Base-by-base conservation (phyloP, 352 stramenopile genomes). In the Phytopythium vexans region DNA sequence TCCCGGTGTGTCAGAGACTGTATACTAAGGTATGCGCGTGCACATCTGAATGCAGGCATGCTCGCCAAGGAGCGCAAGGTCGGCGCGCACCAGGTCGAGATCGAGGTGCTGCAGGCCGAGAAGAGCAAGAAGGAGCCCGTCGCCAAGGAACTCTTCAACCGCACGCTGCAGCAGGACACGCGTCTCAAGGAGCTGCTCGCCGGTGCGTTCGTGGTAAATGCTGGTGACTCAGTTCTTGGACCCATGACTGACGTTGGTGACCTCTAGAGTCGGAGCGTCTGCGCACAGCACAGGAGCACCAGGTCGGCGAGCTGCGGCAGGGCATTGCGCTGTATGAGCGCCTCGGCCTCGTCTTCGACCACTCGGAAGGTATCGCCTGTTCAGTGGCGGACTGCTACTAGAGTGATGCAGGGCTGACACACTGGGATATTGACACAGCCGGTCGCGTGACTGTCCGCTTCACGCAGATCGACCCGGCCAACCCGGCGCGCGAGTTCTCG, bases 321-420 rank as follows among this genome's bases (percentile, higher is more conserved):
- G 81, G 82, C 37, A 66, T 93, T 27, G 60, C 61, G 9, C 77
- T 82, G 66, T 93, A 93, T 59, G 68, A 82, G 51, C 72, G 64
- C 6, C 74, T 91, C 3, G 82, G 82, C 42, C 57, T 93, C 9
- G 74, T 75, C 51, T 91, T 91, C 42, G 76, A 91, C 52, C 74
- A 80, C 45, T 72, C 65, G 31, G 70, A 69, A 60, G 64, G 82
- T 89, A 44, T 27, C 21, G 21, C 21, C 21, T 27, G 21, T 27
- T 27, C 2, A 27, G 21, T 27, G 21, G 21, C 21, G 21, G 21
- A 2, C 21, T 27, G 21, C 7, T 15, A 15, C 16, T 39, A 40
- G 15, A 15, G 9, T 52, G 12, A 14, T 8, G 33, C 6, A 8
- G 32, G 14, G 31, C 15, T 57, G 34, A 57, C 14, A 41, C 8